These are phyloP conservation scores for Colletotrichum scovillei DNA, from an alignment of 2,329 filamentous ascomycete species.

Conservation along the genomic window DNA sequence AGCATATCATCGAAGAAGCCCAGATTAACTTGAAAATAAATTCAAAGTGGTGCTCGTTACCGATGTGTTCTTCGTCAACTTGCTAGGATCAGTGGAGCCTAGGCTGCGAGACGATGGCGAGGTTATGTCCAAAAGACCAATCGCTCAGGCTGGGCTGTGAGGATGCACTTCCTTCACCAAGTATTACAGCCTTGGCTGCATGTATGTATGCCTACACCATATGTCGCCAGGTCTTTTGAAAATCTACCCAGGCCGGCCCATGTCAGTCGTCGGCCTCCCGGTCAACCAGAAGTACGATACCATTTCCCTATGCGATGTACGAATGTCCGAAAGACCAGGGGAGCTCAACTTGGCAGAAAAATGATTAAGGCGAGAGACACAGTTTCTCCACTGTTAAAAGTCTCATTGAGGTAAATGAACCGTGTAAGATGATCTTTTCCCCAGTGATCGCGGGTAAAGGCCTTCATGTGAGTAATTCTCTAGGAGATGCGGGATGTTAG, in stretches of 20 bases:
- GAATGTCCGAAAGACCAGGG: neutral
- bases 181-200: slow-evolving; percentile 17
- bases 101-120: no score
- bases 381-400: neutral
- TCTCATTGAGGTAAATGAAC: slow-evolving; percentile 2
- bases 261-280: neutral
- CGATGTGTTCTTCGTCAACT: no score
- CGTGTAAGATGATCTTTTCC: neutral
- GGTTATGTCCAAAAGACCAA: no score
- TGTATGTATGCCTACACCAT: neutral
- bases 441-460: neutral
- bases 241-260: neutral
- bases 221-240: neutral
- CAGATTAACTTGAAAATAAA: no score
- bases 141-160: no score
- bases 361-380: neutral
- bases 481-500: neutral
- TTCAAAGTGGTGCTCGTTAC: no score
- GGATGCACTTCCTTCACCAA: neutral
- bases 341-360: neutral
- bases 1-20: no score
- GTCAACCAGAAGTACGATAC: neutral
- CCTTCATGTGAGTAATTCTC: neutral
- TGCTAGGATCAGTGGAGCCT: no score
- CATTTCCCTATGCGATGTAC: neutral